These are phyloP conservation scores for Aspergillus clavatus DNA, from an alignment of 2,329 filamentous ascomycete species.

Conservation along the genomic window DNA sequence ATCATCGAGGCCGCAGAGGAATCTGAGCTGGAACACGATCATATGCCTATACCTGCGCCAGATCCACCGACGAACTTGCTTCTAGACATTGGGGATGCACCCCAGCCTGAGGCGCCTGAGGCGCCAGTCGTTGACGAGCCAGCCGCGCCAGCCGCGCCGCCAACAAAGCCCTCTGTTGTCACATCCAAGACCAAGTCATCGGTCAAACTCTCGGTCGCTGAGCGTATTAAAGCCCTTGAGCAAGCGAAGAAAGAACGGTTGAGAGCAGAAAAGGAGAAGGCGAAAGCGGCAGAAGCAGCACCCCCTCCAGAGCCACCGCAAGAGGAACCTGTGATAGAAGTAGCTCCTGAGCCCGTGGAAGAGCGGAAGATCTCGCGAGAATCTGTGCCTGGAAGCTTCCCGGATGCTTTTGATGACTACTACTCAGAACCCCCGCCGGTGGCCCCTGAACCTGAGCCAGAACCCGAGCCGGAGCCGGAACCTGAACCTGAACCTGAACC, in stretches of 20 bases:
- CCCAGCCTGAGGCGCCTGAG: slow-evolving; percentile 25
- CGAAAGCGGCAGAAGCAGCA: slow-evolving; percentile 19
- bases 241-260: slow-evolving; percentile 36
- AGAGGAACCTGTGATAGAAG: slow-evolving; percentile 8
- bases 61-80: slow-evolving; percentile 23
- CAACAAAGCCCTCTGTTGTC: slow-evolving; percentile 33
- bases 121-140: slow-evolving; percentile 38
- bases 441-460: slow-evolving; percentile 20
- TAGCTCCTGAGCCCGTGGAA: slow-evolving; percentile 23
- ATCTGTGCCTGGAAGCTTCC: slow-evolving; percentile 56
- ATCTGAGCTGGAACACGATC: slow-evolving; percentile 11
- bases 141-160: slow-evolving; percentile 35
- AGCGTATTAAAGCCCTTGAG: slow-evolving; percentile 50
- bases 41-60: slow-evolving; percentile 12
- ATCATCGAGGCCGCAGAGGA: slow-evolving; percentile 32
- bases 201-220: slow-evolving; percentile 46
- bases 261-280: slow-evolving; percentile 27
- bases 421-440: slow-evolving; percentile 16
- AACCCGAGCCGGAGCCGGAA: slow-evolving; percentile 15
- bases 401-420: slow-evolving; percentile 47
- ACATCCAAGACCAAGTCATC: slow-evolving; percentile 38
- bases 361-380: slow-evolving; percentile 37
- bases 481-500: slow-evolving; percentile 19
- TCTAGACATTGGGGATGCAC: slow-evolving; percentile 34
- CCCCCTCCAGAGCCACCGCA: slow-evolving; percentile 8